Evolutionary conservation across 2,329 filamentous ascomycete species (phyloP), one percentile per base, ranked within the genome.

Genomic region (Hymenoscyphus salicellus): DNA sequence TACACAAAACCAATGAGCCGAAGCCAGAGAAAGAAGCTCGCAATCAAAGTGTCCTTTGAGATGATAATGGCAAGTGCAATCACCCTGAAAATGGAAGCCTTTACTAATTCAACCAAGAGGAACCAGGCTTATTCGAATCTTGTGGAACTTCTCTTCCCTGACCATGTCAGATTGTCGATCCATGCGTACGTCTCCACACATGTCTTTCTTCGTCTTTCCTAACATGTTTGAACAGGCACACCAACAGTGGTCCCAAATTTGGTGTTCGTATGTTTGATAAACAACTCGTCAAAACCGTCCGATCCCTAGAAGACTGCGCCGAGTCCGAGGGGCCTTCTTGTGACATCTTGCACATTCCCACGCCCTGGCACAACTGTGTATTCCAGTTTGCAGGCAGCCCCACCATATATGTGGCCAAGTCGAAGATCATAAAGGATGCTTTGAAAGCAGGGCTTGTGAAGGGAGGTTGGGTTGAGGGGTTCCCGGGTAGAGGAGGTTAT

Each of bases 41-140:
- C 60, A 17, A 17, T 57, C 60, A 62, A 62, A 20, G 52, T 62
- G 6, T 62, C 60, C 6, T 62, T 62, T 62, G 60, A 62, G 33
- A 62, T 62, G 60, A 62, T 62, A 16, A 62, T 62, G 60, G 60
- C 56, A 56, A 41, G 60, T 56, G 38, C 16, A 46, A 16, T 14
- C 16, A 11, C 20, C 17, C n/a, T 58, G 20, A 30, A 8, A 59
- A 10, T 28, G 20, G 23, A 14, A 61, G 23, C 11, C 28, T 30
- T 43, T 46, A n/a, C 41, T 60, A 30, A 46, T 30, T 7, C 16
- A 49, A 61, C 7, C 4, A 52, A 62, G 60, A 36, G 60, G 28
- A 62, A 62, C 36, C 60, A 62, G 28, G 60, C 60, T 10, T 62
- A 62, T 32, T 62, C 60, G 7, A 62, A 62, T 41, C 52, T 62